Evolutionary conservation across 1,284 basidiomycete species (phyloP).

Genomic region (Tilletia setariae): DNA sequence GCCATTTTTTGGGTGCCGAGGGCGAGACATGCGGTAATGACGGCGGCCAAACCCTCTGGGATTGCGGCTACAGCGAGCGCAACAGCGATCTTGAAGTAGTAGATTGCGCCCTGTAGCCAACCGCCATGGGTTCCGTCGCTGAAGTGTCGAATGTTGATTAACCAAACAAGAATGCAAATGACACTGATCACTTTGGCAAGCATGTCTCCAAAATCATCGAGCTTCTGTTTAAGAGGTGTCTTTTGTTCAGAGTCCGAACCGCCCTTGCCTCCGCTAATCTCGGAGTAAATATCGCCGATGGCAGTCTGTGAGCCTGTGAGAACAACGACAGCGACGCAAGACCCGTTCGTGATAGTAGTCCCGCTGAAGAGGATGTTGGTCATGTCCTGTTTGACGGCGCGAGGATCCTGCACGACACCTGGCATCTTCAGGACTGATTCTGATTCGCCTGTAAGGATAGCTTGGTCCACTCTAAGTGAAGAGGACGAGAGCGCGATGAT

Average conservation of each 20-base stretch:
- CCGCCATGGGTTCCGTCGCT: slow-evolving; percentile 86
- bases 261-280: slow-evolving; percentile 60
- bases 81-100: slow-evolving; percentile 97
- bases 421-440: slow-evolving; percentile 76
- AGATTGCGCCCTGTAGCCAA: slow-evolving; percentile 82
- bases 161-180: slow-evolving; percentile 91
- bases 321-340: slow-evolving; percentile 75
- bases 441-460: slow-evolving; percentile 89
- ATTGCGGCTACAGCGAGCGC: slow-evolving; percentile 67
- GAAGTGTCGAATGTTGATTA: slow-evolving; percentile 90
- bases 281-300: slow-evolving; percentile 90
- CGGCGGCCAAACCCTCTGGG: slow-evolving; percentile 74
- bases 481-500: slow-evolving; percentile 82
- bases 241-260: slow-evolving; percentile 62
- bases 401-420: slow-evolving; percentile 65
- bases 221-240: slow-evolving; percentile 88
- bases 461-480: slow-evolving; percentile 88
- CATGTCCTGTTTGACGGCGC: slow-evolving; percentile 93
- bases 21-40: slow-evolving; percentile 93
- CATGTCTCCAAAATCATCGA: slow-evolving; percentile 93
- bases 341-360: slow-evolving; percentile 88
- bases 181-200: slow-evolving; percentile 92
- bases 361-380: slow-evolving; percentile 90
- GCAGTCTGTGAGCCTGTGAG: slow-evolving; percentile 81
- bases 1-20: slow-evolving; percentile 97